These are phyloP conservation scores for Pichia sp. DNA, from an alignment of 1,139 yeast genomes.

Conservation along the genomic window DNA sequence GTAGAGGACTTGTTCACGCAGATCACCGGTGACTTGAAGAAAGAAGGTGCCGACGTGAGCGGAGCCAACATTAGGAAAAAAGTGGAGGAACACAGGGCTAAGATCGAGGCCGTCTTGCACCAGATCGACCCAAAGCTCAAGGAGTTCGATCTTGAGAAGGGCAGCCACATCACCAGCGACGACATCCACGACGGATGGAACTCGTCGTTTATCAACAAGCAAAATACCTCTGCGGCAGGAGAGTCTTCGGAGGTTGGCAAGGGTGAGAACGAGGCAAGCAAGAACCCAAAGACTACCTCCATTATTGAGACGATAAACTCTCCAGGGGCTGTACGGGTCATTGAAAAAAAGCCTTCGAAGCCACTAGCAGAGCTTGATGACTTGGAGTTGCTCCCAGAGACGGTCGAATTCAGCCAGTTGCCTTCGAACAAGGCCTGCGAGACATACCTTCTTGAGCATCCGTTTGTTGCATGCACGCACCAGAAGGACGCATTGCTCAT, in stretches of 20 bases:
- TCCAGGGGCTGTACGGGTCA: conserved; percentile 18
- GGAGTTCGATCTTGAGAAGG: conserved; percentile 66
- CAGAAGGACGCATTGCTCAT: conserved; percentile 91
- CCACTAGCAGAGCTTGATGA: conserved; percentile 36
- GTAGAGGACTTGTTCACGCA: conserved; percentile 82
- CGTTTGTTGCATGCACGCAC: conserved; percentile 68
- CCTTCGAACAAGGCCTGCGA: conserved; percentile 46
- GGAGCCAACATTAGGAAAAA: conserved; percentile 41
- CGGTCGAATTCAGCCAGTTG: conserved; percentile 61
- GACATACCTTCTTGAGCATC: conserved; percentile 53
- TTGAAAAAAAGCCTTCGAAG: conserved; percentile 28
- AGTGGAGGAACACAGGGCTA: conserved; percentile 57
- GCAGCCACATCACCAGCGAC: conserved; percentile 76
- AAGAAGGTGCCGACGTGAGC: conserved; percentile 45
- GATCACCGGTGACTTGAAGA: conserved; percentile 52
- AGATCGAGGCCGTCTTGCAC: conserved; percentile 60
- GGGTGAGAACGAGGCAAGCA: conserved; percentile 17
- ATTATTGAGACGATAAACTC: conserved; percentile 38
- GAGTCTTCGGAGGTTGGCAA: neutral
- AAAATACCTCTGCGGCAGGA: conserved; percentile 26
- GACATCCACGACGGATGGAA: conserved; percentile 95
- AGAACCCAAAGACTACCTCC: conserved; percentile 23
- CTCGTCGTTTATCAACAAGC: conserved; percentile 66
- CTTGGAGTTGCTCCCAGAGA: conserved; percentile 55
- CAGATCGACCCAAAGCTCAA: conserved; percentile 61